Evolutionary conservation across 371 early-diverging fungal genomes (phyloP), one percentile per base, ranked within the genome.

Genomic region (Homolaphlyctis polyrhiza): DNA sequence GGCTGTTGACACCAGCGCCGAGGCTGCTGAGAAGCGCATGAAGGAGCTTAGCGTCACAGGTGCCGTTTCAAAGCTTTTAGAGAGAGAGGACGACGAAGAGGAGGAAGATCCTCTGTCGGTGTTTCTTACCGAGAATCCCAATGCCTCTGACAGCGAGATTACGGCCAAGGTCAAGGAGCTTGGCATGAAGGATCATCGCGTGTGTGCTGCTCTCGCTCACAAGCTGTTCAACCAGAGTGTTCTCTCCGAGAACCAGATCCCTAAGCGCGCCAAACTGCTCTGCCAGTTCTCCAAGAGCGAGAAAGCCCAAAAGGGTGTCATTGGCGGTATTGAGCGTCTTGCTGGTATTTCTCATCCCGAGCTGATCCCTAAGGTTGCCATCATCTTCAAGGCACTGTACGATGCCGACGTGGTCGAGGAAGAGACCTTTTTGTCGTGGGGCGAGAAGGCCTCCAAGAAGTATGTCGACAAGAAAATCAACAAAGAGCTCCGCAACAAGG

Each of bases 321-420:
- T 97, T 11, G 97, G 96, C 68, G 96, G 96, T 32, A 81, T 97
- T 65, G 98, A 96, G 74, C 87, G 93, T 59, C 80, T 95, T 27
- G 82, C 96, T 35, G 87, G 87, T 49, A 75, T 86, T 33, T 76
- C 72, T 6, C 78, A 88, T 71, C 81, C 85, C 61, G 70, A 70
- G 64, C 80, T 94, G 45, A 67, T 92, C 65, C 70, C 84, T 66
- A 90, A 92, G 78, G 80, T 88, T 14, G 85, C 92, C 23, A 66
- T 83, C 30, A 86, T 95, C 58, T 80, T 98, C 72, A 91, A 92
- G 88, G 86, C 84, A 33, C 76, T 95, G 54, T 97, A 94, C 70
- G 92, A 96, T 60, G 85, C 79, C 58, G 97, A 98, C 62, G 73
- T 97, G 45, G 72, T 97, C 63, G 94, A 93, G 28, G 98, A 97